Evolutionary conservation across 768 basidiomycete genomes (phyloP).

Genomic region (Russula griseocarnosa): DNA sequence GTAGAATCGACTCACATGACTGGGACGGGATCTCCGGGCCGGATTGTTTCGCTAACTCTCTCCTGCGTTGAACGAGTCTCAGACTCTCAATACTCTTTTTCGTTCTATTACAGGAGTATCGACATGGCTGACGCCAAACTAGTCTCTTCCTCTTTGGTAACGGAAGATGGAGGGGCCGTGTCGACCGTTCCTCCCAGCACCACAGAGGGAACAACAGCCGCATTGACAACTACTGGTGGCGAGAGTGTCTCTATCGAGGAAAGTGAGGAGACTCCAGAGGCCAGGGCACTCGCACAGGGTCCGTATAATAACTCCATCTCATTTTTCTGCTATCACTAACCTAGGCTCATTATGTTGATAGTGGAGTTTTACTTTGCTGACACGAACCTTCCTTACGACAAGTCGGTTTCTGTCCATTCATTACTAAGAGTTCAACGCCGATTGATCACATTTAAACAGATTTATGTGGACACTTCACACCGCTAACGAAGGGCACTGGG

Average conservation of each 20-base stretch:
- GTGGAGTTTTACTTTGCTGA: slow-evolving; percentile 98
- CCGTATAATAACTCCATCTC: slow-evolving; percentile 26
- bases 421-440: background rate
- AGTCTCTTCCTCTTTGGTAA: background rate
- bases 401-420: slow-evolving; percentile 40
- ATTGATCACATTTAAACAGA: slow-evolving; percentile 39
- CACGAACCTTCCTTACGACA: slow-evolving; percentile 91
- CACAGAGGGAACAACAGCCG: background rate
- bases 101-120: background rate
- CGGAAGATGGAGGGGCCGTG: background rate
- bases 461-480: slow-evolving; percentile 94
- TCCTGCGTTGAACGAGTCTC: background rate
- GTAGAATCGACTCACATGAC: too few relatives aligned
- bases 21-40: slow-evolving; percentile 2
- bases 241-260: slow-evolving; percentile 2
- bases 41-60: background rate
- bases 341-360: slow-evolving; percentile 32
- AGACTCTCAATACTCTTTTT: too few relatives aligned
- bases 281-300: slow-evolving; percentile 56
- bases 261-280: slow-evolving; percentile 38
- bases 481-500: slow-evolving; percentile 81
- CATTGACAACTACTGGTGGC: background rate
- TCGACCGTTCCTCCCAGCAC: background rate
- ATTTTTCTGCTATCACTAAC: background rate
- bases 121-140: slow-evolving; percentile 9